phyloP scores from a whole-genome alignment of 2,329 filamentous ascomycete genomes.

The Myotisia sp. region DNA sequence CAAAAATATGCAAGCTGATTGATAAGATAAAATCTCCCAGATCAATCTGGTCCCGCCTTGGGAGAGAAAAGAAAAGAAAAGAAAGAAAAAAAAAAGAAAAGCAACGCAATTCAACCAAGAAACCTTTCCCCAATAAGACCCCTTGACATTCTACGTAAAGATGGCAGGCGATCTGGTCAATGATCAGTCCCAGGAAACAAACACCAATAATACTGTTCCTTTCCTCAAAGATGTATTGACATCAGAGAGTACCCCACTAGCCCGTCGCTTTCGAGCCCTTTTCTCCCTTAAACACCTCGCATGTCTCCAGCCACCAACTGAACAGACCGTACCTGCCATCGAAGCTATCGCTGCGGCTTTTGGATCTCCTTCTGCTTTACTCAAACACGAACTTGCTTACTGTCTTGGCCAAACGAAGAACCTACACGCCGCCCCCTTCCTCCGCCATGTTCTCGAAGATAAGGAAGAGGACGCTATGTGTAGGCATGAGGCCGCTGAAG shows the following conservation, averaged over 20 bases:
- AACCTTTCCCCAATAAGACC: background rate
- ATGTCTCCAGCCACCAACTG: constrained; percentile 44
- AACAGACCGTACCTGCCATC: constrained; percentile 48
- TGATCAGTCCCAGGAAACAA: background rate
- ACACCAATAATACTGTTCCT: constrained; percentile 20
- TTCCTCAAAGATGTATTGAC: constrained; percentile 55
- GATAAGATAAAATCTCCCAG: constrained; percentile 1
- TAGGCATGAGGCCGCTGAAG: constrained; percentile 90
- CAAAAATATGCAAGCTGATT: no score
- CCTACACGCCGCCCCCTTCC: constrained; percentile 53
- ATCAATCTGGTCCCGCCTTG: background rate
- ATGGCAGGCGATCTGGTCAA: background rate
- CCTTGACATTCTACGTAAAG: background rate
- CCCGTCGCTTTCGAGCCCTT: constrained; percentile 83
- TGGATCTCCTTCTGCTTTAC: constrained; percentile 65
- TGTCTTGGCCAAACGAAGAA: constrained; percentile 87
- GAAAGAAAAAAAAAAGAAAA: no score
- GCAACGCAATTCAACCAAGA: no score
- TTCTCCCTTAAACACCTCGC: constrained; percentile 96
- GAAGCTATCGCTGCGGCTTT: constrained; percentile 81
- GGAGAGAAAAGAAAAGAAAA: no score
- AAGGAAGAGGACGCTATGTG: constrained; percentile 84
- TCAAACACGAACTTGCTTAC: constrained; percentile 96
- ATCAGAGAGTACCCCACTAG: constrained; percentile 67
- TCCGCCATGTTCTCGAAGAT: constrained; percentile 62